phyloP scores from a whole-genome alignment of 768 basidiomycete genomes.

The Podaxis sp. region DNA sequence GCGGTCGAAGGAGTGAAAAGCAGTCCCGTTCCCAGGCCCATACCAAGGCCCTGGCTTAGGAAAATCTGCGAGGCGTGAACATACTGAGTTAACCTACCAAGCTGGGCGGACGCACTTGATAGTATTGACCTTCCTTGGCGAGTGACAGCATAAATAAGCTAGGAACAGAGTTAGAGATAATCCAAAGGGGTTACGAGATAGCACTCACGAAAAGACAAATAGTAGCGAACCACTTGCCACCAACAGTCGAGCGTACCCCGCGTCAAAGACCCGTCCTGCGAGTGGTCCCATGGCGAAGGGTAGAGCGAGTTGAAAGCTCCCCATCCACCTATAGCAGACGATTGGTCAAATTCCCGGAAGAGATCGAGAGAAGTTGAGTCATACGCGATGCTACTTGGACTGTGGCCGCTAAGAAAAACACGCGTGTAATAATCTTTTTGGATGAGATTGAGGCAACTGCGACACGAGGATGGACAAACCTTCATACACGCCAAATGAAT shows the following conservation, averaged over 20 bases:
- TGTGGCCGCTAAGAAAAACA: slow-evolving; percentile 33
- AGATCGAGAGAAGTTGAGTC: slow-evolving; percentile 11
- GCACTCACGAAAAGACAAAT: slow-evolving; percentile 26
- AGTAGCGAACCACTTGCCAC: slow-evolving; percentile 26
- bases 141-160: slow-evolving; percentile 45
- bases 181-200: slow-evolving; percentile 17
- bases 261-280: slow-evolving; percentile 44
- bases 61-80: slow-evolving; percentile 33
- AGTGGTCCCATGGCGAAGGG: slow-evolving; percentile 40
- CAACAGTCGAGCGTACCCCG: slow-evolving; percentile 40
- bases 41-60: slow-evolving; percentile 54
- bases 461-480: slow-evolving; percentile 22
- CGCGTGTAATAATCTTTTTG: slow-evolving; percentile 43
- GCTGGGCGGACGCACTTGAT: slow-evolving; percentile 30
- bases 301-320: slow-evolving; percentile 47
- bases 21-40: slow-evolving; percentile 51
- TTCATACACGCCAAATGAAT: slow-evolving; percentile 33
- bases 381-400: slow-evolving; percentile 42
- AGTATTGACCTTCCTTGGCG: slow-evolving; percentile 40
- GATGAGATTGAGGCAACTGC: slow-evolving; percentile 24
- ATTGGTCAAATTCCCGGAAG: slow-evolving; percentile 9
- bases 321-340: slow-evolving; percentile 40
- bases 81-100: slow-evolving; percentile 16
- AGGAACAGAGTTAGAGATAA: slow-evolving; percentile 19
- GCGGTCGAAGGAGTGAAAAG: slow-evolving; percentile 50